phyloP scores from a whole-genome alignment of 2,329 filamentous ascomycete species.

The Epichloe typhina region DNA sequence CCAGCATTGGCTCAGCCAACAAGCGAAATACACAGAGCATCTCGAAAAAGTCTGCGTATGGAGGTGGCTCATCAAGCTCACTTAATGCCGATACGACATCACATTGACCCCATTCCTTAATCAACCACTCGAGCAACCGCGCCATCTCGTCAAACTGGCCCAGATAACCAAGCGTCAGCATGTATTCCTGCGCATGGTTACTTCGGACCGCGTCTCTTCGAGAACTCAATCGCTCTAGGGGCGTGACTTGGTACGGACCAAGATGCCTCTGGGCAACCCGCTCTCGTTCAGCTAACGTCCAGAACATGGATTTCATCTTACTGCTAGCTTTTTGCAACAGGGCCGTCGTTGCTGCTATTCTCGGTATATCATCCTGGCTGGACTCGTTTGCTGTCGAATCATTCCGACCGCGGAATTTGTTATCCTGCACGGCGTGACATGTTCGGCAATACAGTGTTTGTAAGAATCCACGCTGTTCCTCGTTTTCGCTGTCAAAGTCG shows the following conservation, averaged over 20 bases:
- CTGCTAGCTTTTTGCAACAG: slow-evolving; percentile 11
- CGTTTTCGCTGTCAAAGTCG: neutral
- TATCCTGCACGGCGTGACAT: no score
- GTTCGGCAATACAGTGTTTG: neutral
- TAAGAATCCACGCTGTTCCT: neutral
- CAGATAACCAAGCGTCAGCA: slow-evolving; percentile 49
- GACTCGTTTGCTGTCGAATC: no score
- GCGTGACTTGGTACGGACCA: slow-evolving; percentile 12
- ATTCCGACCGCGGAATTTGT: neutral
- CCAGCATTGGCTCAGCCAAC: slow-evolving; percentile 31
- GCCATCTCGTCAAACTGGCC: slow-evolving; percentile 46
- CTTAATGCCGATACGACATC: slow-evolving; percentile 22
- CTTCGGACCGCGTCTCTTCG: slow-evolving; percentile 21
- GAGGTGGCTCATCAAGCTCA: slow-evolving; percentile 20
- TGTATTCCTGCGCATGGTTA: slow-evolving; percentile 40
- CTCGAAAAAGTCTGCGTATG: slow-evolving; percentile 21
- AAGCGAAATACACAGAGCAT: slow-evolving; percentile 34
- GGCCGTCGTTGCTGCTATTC: neutral
- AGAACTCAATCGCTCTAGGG: slow-evolving; percentile 20
- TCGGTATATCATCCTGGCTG: neutral
- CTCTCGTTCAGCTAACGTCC: slow-evolving; percentile 14
- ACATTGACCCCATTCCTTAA: slow-evolving; percentile 28
- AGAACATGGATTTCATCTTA: slow-evolving; percentile 16
- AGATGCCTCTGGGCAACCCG: slow-evolving; percentile 9
- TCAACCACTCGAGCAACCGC: slow-evolving; percentile 45